Base-by-base conservation (phyloP, 2,329 filamentous ascomycete genomes). In the Pseudocercospora pini-densiflorae region DNA sequence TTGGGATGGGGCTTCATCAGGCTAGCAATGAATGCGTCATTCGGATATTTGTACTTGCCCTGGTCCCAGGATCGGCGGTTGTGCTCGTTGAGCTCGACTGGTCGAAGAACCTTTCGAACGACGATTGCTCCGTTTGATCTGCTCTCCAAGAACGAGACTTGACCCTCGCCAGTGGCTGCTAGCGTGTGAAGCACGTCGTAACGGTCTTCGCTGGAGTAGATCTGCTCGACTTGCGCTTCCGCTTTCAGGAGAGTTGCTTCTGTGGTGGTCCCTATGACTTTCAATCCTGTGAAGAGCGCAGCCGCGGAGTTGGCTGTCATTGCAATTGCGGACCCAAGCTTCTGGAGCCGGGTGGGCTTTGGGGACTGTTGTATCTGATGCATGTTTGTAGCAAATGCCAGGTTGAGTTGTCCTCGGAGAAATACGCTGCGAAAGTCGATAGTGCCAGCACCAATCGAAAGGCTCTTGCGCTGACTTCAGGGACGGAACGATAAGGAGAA, bases 41-140 rank as follows among this genome's bases (percentile, higher is more conserved):
- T 54, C 14, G 51, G 51, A 54, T 54, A 54, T 29, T 54, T 54
- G 21, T 16, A 54, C 51, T 29, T 54, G 24, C 51, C 51, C 23
- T n/a, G 21, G 12, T 31, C 51, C 51, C 51, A 54, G 3, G 12
- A 9, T 3, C 51, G 16, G 7, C 51, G 51, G 16, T 54, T 29
- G 24, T 54, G 14, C 10, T 54, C 51, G 21, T 24, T 12, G 21
- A 54, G 16, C 16, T 54, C 24, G 21, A 24, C 16, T 29, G 51
- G 24, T 54, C 51, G 23, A 10, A 54, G 7, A 24, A 29, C 51
- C 24, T 54, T 54, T 1, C 51, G 51, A n/a, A 54, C 51, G 16
- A 54, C 16, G 16, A 54, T 29, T 12, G 9, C 24, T n/a, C 24
- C 24, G 51, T 6, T 54, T 29, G 14, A 8, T 14, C 10, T 6